Percentiles rank a stretch among this genome's conserved stretches.
phyloP scores from a whole-genome alignment of 176 grass and related monocot genomes.

The Cenchrus americanus region DNA sequence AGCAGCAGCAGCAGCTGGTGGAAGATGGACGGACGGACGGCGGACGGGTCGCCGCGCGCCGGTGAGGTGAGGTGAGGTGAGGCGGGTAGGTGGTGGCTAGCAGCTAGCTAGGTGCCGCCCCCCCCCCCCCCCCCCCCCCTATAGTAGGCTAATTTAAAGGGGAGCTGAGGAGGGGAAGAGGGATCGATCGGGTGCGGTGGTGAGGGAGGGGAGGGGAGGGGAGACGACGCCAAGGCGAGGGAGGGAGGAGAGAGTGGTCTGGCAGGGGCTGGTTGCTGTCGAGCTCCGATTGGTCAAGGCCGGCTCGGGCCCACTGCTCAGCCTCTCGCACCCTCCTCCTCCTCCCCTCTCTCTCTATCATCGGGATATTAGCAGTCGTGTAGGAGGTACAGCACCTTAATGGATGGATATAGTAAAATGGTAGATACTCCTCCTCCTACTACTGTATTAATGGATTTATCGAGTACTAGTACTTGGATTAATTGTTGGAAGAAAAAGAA shows the following conservation, averaged over 20 bases:
- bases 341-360: too few species aligned
- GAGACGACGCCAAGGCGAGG: neutral
- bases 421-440: too few species aligned
- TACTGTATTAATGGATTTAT: too few species aligned
- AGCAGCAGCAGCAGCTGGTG: neutral
- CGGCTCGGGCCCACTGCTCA: neutral
- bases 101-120: neutral
- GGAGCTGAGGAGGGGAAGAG: neutral
- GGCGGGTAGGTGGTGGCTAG: neutral
- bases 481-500: too few species aligned
- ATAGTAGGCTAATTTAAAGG: neutral
- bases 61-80: neutral
- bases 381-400: neutral
- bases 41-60: neutral
- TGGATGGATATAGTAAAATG: too few species aligned
- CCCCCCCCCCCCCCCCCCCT: too few species aligned
- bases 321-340: neutral
- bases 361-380: neutral
- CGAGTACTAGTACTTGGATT: too few species aligned
- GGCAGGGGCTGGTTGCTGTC: neutral
- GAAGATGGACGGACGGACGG: neutral
- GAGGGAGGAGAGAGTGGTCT: neutral
- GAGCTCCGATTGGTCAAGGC: slow-evolving; percentile 19
- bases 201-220: neutral
- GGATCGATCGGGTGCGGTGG: slow-evolving; percentile 9